A percentile compares a stretch with the other conserved stretches of the same genome.
Evolutionary conservation across 495 filamentous ascomycete genomes (phyloP).

Genomic region (Echria macrotheca): DNA sequence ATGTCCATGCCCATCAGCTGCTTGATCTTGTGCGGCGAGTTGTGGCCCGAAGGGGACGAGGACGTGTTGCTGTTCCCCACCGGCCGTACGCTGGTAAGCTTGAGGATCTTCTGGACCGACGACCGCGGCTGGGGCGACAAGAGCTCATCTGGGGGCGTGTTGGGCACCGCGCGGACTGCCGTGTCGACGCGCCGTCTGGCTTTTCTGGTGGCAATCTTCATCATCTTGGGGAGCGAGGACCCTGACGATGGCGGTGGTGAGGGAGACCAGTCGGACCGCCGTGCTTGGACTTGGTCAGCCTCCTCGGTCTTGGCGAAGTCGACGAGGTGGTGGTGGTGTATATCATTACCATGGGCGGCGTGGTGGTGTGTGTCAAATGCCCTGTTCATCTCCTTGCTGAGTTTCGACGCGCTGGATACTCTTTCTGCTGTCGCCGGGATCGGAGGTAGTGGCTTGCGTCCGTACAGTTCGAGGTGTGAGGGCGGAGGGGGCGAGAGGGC

Average conservation of each 20-base stretch:
- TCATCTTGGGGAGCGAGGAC: too few relatives aligned
- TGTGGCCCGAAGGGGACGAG: slow-evolving; percentile 17
- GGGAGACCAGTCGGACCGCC: too few relatives aligned
- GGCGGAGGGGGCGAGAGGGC: slow-evolving; percentile 11
- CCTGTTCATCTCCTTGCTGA: slow-evolving; percentile 22
- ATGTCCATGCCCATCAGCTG: slow-evolving; percentile 19
- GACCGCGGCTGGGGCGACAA: slow-evolving; percentile 9
- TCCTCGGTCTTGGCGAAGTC: too few relatives aligned
- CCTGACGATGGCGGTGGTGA: not conserved
- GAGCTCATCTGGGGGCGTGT: not conserved
- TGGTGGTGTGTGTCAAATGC: slow-evolving; percentile 17
- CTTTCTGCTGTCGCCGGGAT: slow-evolving; percentile 14
- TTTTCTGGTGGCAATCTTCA: not conserved
- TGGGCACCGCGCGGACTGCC: not conserved
- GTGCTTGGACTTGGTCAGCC: too few relatives aligned
- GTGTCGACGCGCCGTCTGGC: not conserved
- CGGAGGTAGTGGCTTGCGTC: slow-evolving; percentile 21
- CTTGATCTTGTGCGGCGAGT: slow-evolving; percentile 17
- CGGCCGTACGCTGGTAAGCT: not conserved
- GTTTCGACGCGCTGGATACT: slow-evolving; percentile 14
- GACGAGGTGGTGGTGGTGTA: too few relatives aligned
- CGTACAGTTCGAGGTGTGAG: slow-evolving; percentile 16
- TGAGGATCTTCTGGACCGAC: slow-evolving; percentile 12
- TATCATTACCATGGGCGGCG: too few relatives aligned
- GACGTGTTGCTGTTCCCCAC: not conserved